Evolutionary conservation across 2,329 filamentous ascomycete species (phyloP).

Genomic region (Colletotrichum camelliae): DNA sequence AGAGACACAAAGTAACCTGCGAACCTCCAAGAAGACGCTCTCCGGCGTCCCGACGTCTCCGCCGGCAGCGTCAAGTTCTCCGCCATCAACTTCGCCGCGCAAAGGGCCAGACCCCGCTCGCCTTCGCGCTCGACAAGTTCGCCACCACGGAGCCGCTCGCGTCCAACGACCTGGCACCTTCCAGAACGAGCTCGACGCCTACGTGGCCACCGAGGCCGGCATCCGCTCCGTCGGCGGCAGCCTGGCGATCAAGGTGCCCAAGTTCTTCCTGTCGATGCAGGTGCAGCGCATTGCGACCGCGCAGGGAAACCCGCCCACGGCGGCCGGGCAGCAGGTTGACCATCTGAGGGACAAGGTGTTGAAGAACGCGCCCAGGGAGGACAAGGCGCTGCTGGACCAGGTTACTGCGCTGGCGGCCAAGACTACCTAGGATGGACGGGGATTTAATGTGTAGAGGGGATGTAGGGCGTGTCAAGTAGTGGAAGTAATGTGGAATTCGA

Average conservation of each 20-base stretch:
- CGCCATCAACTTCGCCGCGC: conserved; percentile 60
- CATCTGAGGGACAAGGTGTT: conserved; percentile 63
- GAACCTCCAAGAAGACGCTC: conserved; percentile 51
- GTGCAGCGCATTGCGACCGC: conserved; percentile 64
- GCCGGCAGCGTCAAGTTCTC: conserved; percentile 57
- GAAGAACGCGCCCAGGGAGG: conserved; percentile 58
- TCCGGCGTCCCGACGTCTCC: conserved; percentile 59
- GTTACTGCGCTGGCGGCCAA: conserved; percentile 44
- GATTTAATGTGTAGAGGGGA: too few species aligned
- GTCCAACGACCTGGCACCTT: conserved; percentile 54
- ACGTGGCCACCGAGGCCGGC: conserved; percentile 65
- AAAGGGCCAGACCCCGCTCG: conserved; percentile 46
- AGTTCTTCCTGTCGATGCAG: conserved; percentile 68
- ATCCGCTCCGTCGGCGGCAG: conserved; percentile 58
- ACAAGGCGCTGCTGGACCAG: conserved; percentile 54
- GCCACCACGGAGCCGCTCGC: conserved; percentile 56
- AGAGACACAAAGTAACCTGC: conserved; percentile 55
- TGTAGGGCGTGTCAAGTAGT: neutral
- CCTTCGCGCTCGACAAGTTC: conserved; percentile 60
- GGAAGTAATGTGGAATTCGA: conserved; percentile 9
- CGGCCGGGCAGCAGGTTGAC: conserved; percentile 58
- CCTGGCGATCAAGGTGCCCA: conserved; percentile 64
- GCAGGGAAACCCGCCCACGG: conserved; percentile 58
- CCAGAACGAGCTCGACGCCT: conserved; percentile 59
- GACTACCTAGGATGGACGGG: neutral